Conservation (phyloP, 768 basidiomycete species). For the Panaeolus papilionaceus region DNA sequence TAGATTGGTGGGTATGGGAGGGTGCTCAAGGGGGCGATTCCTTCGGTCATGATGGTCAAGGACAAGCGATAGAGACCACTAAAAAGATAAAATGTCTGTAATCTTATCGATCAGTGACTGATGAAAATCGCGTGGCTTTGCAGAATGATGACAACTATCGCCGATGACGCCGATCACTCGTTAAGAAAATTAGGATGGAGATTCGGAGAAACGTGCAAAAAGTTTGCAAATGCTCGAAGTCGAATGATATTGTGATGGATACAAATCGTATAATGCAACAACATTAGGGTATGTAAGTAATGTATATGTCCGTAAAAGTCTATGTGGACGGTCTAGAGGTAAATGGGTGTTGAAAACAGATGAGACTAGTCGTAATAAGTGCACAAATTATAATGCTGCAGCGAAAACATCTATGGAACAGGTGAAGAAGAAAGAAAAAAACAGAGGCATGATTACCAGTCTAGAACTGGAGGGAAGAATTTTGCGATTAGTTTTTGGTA, state of each 20-base stretch:
- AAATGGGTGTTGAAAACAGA: neutral
- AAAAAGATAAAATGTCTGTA: conserved; percentile 1
- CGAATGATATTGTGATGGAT: conserved; percentile 11
- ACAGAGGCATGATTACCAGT: conserved; percentile 62
- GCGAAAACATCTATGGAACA: conserved; percentile 15
- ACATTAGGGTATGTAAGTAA: conserved; percentile 19
- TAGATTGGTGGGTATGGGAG: conserved; percentile 85
- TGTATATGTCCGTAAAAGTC: conserved; percentile 10
- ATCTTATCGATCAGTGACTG: conserved; percentile 14
- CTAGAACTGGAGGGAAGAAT: conserved; percentile 82
- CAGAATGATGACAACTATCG: neutral
- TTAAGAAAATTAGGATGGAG: neutral
- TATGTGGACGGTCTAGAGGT: conserved; percentile 15
- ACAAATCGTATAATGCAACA: conserved; percentile 10
- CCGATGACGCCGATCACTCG: conserved; percentile 10
- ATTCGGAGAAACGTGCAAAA: neutral
- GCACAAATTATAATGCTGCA: conserved; percentile 17
- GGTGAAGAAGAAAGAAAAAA: conserved; percentile 14
- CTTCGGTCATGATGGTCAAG: conserved; percentile 33
- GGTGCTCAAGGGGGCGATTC: conserved; percentile 58
- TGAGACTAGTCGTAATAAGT: neutral
- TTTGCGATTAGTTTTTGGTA: conserved; percentile 84
- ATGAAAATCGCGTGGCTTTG: conserved; percentile 11
- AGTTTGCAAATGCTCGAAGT: neutral
- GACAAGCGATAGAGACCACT: conserved; percentile 3